Percentiles rank a stretch among this genome's conserved stretches.
Evolutionary conservation across 805 yeast species (phyloP).

Genomic region (Saturnispora quitensis): DNA sequence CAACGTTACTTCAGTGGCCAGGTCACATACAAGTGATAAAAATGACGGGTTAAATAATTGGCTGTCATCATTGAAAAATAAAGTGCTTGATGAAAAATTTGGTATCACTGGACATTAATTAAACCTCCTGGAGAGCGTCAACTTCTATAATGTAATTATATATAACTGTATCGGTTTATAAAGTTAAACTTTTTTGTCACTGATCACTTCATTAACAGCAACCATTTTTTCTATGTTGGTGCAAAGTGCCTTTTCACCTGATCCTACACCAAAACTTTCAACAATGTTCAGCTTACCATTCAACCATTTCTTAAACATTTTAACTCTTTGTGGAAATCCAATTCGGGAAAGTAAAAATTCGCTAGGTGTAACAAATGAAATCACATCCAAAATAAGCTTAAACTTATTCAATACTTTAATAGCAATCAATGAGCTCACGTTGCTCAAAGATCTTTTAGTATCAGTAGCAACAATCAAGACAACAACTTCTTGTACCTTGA

Average conservation of each 20-base stretch:
- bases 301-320: slow-evolving; percentile 50
- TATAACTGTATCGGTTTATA: background rate
- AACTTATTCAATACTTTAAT: slow-evolving; percentile 72
- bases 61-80: slow-evolving; percentile 44
- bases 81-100: slow-evolving; percentile 29
- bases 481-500: slow-evolving; percentile 74
- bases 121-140: background rate
- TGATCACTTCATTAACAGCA: slow-evolving; percentile 10
- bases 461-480: slow-evolving; percentile 63
- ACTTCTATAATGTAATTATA: background rate
- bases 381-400: slow-evolving; percentile 73
- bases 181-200: background rate
- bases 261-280: slow-evolving; percentile 47
- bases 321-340: slow-evolving; percentile 68
- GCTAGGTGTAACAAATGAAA: slow-evolving; percentile 63
- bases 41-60: slow-evolving; percentile 38
- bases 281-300: slow-evolving; percentile 34
- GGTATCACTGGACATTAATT: slow-evolving; percentile 19
- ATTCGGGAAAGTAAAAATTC: slow-evolving; percentile 62
- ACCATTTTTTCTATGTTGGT: slow-evolving; percentile 23
- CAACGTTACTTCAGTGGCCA: background rate
- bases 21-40: background rate
- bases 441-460: slow-evolving; percentile 42
- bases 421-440: slow-evolving; percentile 76
- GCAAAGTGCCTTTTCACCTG: slow-evolving; percentile 58